Base-by-base conservation (phyloP, 2,329 filamentous ascomycete species). In the Cercospora sp. region DNA sequence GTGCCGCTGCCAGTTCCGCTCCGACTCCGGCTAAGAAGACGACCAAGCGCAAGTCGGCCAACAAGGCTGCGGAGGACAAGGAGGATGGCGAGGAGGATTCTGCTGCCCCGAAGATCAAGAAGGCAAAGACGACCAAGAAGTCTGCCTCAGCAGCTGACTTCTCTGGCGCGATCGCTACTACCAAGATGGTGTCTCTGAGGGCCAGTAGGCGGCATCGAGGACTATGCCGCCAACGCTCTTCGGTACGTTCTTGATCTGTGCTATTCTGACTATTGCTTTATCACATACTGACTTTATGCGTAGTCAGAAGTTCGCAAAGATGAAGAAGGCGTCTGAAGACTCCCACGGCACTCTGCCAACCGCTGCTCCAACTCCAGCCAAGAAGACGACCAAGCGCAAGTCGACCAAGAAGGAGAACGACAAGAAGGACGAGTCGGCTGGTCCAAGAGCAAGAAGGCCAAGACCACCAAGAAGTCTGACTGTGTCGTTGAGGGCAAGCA, bases 301-400 rank as follows among this genome's bases (percentile, higher is more conserved):
- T 61, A 74, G 72, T 16, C 71, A 71, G 57, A 71, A 70, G 45
- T 74, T 70, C 62, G 69, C 72, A 34, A 74, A 73, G 62, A 59
- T 74, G 61, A 72, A 71, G 45, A 74, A 74, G 60, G 66, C 60
- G 5, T 58, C 57, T 53, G 65, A 32, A 65, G 69, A 60, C 59
- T 65, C 70, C 13, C 64, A 70, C 30, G 70, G 72, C 58, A 68
- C 67, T 28, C 30, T 68, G 60, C 60, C 66, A 6, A 32, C 61
- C 5, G 66, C 49, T 26, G 34, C 34, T n/a, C 13, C 13, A 1
- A 40, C 34, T 40, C 34, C 34, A n/a, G 34, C 5, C 13, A 16
- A 40, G 34, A 40, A 40, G 1, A 40, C 34, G 1, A 40, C 34
- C 34, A 40, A 40, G 34, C 34, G 34, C 34, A 40, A 40, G 34